Evolutionary conservation across 2,329 filamentous ascomycete species (phyloP).

Genomic region (Cadophora luteo-olivacea): DNA sequence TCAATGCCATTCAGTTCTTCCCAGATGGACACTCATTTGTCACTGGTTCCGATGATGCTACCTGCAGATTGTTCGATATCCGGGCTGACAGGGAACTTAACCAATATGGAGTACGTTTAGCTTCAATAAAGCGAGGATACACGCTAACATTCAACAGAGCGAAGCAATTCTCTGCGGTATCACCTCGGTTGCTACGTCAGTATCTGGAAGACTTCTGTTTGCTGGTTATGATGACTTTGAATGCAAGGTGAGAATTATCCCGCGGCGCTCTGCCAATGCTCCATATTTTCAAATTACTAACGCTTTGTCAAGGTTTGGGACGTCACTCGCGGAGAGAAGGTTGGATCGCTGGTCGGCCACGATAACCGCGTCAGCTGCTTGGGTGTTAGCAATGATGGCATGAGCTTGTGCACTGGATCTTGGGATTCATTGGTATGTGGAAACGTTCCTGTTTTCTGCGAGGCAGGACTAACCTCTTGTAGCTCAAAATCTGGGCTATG

Average conservation of each 20-base stretch:
- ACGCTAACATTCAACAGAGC: constrained; percentile 63
- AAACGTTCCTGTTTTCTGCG: constrained; percentile 36
- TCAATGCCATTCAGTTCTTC: constrained; percentile 99
- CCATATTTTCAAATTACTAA: neutral
- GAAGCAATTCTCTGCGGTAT: constrained; percentile 98
- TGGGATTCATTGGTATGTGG: constrained; percentile 94
- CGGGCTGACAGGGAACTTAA: constrained; percentile 85
- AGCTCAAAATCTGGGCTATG: constrained; percentile 88
- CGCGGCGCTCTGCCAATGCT: neutral
- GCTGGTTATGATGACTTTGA: constrained; percentile 99
- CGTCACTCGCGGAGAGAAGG: constrained; percentile 93
- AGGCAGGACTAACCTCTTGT: constrained; percentile 43
- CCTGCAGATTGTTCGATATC: constrained; percentile 96
- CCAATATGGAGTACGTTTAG: constrained; percentile 66
- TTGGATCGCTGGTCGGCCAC: constrained; percentile 94
- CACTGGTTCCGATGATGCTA: constrained; percentile 96
- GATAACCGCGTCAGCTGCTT: constrained; percentile 99
- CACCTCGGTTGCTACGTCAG: constrained; percentile 96
- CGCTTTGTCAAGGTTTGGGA: constrained; percentile 82
- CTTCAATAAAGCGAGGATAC: constrained; percentile 18
- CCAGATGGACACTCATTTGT: constrained; percentile 98
- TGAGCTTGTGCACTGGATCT: constrained; percentile 98
- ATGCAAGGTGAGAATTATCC: constrained; percentile 82
- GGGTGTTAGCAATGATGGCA: constrained; percentile 98
- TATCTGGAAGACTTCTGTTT: constrained; percentile 93